Base-by-base conservation (phyloP, 2,329 filamentous ascomycete species). In the Truncatella angustata region DNA sequence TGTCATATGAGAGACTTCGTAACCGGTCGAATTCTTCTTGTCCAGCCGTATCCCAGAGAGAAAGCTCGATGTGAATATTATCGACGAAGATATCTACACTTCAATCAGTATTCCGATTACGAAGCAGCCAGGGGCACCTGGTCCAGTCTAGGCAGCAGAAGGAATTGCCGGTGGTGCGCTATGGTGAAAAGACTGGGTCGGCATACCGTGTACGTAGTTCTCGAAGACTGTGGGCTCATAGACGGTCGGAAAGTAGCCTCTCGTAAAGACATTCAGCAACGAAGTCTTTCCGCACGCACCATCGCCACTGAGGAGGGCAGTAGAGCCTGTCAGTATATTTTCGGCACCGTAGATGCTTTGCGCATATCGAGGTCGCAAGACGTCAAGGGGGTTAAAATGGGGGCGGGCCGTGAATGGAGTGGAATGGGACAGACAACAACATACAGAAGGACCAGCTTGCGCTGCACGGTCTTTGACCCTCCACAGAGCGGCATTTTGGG, bases 141-240 rank as follows among this genome's bases (percentile, higher is more conserved):
- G 23, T 24, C 24, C 12, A 5, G 24, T 28, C 14, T 34, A 30
- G 16, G 11, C 11, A 9, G 46, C 21, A 11, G 32, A 35, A n/a
- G 21, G 6, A n/a, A n/a, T n/a, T n/a, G n/a, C n/a, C n/a, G n/a
- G n/a, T n/a, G n/a, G n/a, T n/a, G n/a, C n/a, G n/a, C n/a, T n/a
- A n/a, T n/a, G n/a, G n/a, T 18, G 36, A 14, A 6, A 34, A 18
- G 9, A 24, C 30, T 12, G 12, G 23, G 32, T 12, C 16, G 35
- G 67, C 80, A 68, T 81, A 95, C 90, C 91, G 70, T 99, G 93
- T 58, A 99, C 93, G 73, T 97, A 99, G 74, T 99, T 99, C 72
- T 99, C 93, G 73, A 97, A 97, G 59, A 97, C 93, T 32, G 93
- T 99, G 50, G 94, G 94, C 73, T 97, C 92, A 76, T 97, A 97